phyloP scores from a whole-genome alignment of 2,329 filamentous ascomycete genomes.

The Leptographium radiaticola region DNA sequence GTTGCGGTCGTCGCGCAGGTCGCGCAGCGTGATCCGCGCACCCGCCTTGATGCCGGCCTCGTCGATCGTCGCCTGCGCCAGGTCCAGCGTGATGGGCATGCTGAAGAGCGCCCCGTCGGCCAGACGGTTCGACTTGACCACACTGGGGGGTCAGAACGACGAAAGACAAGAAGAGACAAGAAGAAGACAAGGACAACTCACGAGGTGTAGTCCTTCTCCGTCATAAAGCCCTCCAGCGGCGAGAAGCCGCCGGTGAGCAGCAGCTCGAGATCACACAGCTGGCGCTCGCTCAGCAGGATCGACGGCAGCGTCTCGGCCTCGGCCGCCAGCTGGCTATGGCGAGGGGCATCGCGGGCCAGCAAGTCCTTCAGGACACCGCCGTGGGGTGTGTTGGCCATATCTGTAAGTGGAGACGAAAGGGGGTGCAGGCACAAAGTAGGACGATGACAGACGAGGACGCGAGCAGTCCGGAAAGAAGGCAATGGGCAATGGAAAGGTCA shows the following conservation, averaged over 20 bases:
- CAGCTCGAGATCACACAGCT: constrained; percentile 94
- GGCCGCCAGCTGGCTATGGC: constrained; percentile 62
- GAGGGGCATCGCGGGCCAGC: constrained; percentile 78
- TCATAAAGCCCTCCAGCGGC: constrained; percentile 96
- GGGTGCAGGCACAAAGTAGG: no score
- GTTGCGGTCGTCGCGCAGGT: constrained; percentile 93
- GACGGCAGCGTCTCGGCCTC: constrained; percentile 84
- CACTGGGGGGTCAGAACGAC: constrained; percentile 35
- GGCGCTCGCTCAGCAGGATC: constrained; percentile 76
- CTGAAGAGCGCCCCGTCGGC: constrained; percentile 82
- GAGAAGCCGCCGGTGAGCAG: constrained; percentile 97
- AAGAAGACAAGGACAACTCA: no score
- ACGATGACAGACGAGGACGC: not conserved
- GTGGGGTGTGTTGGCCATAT: constrained; percentile 62
- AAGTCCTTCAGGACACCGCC: constrained; percentile 97
- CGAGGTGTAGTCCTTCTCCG: constrained; percentile 92
- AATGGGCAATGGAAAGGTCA: not conserved
- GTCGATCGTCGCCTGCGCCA: constrained; percentile 62
- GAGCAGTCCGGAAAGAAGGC: not conserved
- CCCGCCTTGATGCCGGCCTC: constrained; percentile 65
- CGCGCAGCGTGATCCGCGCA: constrained; percentile 73
- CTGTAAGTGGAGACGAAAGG: constrained; percentile 13
- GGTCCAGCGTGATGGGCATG: constrained; percentile 93
- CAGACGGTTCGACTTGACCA: constrained; percentile 79
- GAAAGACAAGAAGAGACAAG: not conserved